Conservation (phyloP, 1,139 yeast genomes). For the Suhomyces choctaworum region DNA sequence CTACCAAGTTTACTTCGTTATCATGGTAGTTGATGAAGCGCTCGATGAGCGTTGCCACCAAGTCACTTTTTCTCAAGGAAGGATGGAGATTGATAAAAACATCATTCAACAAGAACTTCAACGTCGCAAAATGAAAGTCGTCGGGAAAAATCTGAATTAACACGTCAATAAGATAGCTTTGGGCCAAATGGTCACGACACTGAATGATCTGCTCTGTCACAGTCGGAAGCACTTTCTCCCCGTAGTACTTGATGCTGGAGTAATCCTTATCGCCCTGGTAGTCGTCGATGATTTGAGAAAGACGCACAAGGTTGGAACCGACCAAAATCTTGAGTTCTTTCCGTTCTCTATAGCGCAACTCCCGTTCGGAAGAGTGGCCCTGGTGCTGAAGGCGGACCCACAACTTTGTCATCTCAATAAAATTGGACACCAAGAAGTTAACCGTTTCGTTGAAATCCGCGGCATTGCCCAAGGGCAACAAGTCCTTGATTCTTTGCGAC, state of each 20-base stretch:
- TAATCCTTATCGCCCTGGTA: constrained; percentile 39
- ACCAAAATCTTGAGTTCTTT: constrained; percentile 88
- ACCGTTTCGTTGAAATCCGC: constrained; percentile 65
- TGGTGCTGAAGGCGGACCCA: constrained; percentile 98
- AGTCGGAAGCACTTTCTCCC: constrained; percentile 67
- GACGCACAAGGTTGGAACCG: constrained; percentile 86
- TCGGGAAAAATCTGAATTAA: constrained; percentile 94
- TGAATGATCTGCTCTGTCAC: constrained; percentile 89
- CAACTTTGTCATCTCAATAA: constrained; percentile 94
- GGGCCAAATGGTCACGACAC: constrained; percentile 90
- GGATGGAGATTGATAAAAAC: constrained; percentile 68
- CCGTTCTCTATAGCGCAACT: constrained; percentile 73
- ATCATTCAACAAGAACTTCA: constrained; percentile 64
- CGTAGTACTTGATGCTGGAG: constrained; percentile 51
- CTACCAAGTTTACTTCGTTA: constrained; percentile 28
- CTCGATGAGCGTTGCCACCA: constrained; percentile 69
- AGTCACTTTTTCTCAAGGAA: constrained; percentile 62
- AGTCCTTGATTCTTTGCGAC: constrained; percentile 77
- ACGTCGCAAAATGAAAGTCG: constrained; percentile 78
- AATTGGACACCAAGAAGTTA: constrained; percentile 76
- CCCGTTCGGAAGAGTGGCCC: constrained; percentile 86
- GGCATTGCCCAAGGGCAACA: constrained; percentile 50
- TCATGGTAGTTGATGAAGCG: constrained; percentile 64
- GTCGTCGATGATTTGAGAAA: constrained; percentile 83
- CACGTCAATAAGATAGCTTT: constrained; percentile 85